Base-by-base conservation (phyloP, 2,329 filamentous ascomycete species). In the Endothia cerciana region DNA sequence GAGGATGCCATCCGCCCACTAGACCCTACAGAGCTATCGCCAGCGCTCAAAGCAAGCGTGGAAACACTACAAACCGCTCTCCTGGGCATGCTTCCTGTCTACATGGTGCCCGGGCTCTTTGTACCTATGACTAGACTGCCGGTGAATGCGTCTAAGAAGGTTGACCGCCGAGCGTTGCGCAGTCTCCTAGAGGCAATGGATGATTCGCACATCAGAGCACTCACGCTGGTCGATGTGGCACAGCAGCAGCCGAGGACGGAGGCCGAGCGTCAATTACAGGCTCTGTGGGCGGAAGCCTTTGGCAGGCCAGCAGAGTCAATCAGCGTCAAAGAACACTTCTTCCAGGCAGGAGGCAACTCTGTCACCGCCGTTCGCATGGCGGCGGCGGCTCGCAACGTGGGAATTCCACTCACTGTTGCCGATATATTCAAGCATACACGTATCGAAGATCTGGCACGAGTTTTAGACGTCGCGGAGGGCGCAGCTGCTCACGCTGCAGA, bases 361-460 rank as follows among this genome's bases (percentile, higher is more conserved):
- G 74, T 85, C 1, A 75, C 78, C 19, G 82, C 82, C 1, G 85
- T 85, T 82, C 80, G 76, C 62, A 75, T 85, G 4, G 80, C 83
- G 1, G 77, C 81, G 1, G 75, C 77, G 17, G 80, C 81, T 3
- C 76, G 80, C 61, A 76, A 74, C 1, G 71, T 73, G 15, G 76
- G 76, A 3, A 69, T 84, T 4, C 66, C 74, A 1, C 68, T 84
- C 53, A 82, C 79, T 2, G 82, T 85, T 2, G 78, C 79, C 3
- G 77, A 77, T 57, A 78, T 83, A 45, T 83, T 85, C 65, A 77
- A 74, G n/a, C 75, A 79, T 55, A 81, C 82, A 2, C n/a, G 47
- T n/a, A 13, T 63, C 4, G 25, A 33, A 13, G 61, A 63, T 8
- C 38, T 63, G 36, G 51, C 51, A 10, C 19, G 33, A 7, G 19